Evolutionary conservation across 345 rosid genomes (phyloP).

Genomic region (Brassica juncea): DNA sequence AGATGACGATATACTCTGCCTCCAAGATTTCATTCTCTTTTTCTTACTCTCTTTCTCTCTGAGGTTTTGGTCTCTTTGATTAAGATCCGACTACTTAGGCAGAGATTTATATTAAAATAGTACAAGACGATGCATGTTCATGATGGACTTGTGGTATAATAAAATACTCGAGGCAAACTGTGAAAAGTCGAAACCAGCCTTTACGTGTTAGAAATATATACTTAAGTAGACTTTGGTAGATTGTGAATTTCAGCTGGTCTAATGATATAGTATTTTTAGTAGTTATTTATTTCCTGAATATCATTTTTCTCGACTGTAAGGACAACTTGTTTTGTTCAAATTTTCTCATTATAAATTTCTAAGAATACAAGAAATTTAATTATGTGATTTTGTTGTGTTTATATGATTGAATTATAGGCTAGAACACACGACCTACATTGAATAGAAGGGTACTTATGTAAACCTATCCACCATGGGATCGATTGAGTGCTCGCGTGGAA

Average conservation of each 20-base stretch:
- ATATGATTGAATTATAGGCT: background rate
- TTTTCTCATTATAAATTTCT: background rate
- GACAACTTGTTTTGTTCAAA: background rate
- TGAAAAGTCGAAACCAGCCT: constrained; percentile 6
- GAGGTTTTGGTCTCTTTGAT: background rate
- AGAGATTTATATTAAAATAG: constrained; percentile 18
- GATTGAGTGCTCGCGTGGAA: constrained; percentile 12
- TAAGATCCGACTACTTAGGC: background rate
- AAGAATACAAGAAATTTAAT: background rate
- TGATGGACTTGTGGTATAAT: background rate
- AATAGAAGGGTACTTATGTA: background rate
- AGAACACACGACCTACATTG: background rate
- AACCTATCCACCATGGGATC: background rate
- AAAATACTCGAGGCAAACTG: background rate
- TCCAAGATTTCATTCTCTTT: constrained; percentile 16
- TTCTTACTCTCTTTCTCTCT: background rate
- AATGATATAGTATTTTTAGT: background rate
- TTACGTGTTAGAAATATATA: background rate
- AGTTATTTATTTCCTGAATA: background rate
- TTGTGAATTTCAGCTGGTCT: background rate
- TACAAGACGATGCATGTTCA: constrained; percentile 19
- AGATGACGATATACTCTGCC: background rate
- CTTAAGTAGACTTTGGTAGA: background rate
- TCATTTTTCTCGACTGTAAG: background rate
- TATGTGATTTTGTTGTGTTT: background rate